These are phyloP conservation scores for Puccinia brachypodii DNA, from an alignment of 1,284 basidiomycete species.

Conservation along the genomic window DNA sequence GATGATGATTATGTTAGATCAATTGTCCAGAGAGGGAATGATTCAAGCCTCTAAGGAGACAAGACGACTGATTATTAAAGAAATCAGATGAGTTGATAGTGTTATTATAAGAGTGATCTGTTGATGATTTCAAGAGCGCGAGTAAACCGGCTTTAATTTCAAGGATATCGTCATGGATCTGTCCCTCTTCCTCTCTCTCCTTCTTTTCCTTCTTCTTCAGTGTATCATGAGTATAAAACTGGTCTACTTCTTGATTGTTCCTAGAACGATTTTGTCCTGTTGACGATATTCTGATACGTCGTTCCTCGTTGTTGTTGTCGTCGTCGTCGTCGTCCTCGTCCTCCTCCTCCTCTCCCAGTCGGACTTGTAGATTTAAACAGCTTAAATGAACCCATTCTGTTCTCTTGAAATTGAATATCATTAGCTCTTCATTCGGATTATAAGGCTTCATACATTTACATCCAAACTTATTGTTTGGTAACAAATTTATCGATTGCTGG, in stretches of 20 bases:
- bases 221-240: not conserved
- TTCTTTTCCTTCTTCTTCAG: not conserved
- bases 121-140: not conserved
- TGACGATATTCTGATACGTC: too few relatives aligned
- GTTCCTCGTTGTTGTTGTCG: not conserved
- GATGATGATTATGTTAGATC: not conserved
- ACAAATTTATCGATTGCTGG: not conserved
- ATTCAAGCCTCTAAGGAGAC: not conserved
- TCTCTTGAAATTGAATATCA: not conserved
- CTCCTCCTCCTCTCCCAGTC: not conserved
- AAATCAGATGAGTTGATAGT: not conserved
- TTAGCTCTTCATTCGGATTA: not conserved
- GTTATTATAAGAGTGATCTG: not conserved
- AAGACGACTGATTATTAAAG: not conserved
- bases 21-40: not conserved
- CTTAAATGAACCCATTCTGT: constrained; percentile 9
- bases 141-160: not conserved
- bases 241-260: not conserved
- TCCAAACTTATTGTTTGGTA: not conserved
- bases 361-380: not conserved
- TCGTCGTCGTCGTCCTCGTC: not conserved
- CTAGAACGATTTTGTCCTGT: not conserved
- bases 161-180: not conserved
- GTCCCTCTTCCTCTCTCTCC: not conserved
- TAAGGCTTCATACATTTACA: not conserved